phyloP scores from a whole-genome alignment of 495 filamentous ascomycete species.

The Halenospora varia region DNA sequence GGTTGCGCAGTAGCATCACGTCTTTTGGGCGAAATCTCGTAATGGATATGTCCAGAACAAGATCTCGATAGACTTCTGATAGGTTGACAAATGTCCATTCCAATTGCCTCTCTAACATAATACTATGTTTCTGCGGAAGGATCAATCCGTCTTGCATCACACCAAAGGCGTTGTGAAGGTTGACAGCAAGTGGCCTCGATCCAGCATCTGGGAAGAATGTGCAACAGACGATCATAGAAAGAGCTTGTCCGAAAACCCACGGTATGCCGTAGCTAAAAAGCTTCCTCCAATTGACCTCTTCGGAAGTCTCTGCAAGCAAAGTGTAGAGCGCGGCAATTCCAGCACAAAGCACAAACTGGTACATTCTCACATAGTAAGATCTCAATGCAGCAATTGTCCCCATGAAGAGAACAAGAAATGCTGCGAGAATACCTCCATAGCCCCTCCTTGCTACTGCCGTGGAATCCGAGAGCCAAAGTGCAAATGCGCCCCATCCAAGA shows the following conservation, averaged over 20 bases:
- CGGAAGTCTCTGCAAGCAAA: conserved; percentile 43
- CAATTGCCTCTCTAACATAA: conserved; percentile 34
- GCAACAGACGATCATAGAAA: conserved; percentile 42
- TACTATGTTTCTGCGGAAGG: conserved; percentile 35
- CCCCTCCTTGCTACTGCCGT: conserved; percentile 37
- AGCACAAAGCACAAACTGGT: conserved; percentile 49
- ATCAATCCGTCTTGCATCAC: conserved; percentile 41
- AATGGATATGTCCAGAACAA: conserved; percentile 48
- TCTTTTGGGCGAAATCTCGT: conserved; percentile 46
- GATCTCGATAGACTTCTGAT: conserved; percentile 50
- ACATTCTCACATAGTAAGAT: conserved; percentile 49
- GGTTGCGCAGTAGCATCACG: conserved; percentile 42
- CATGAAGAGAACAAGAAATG: conserved; percentile 49
- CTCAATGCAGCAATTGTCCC: conserved; percentile 45
- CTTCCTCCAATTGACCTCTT: conserved; percentile 38
- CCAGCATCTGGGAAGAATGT: conserved; percentile 49
- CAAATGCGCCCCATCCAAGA: conserved; percentile 51
- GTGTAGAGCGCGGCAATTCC: conserved; percentile 51
- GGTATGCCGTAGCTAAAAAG: conserved; percentile 50
- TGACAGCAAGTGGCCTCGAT: conserved; percentile 41
- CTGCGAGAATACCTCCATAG: conserved; percentile 49
- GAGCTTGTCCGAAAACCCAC: conserved; percentile 50
- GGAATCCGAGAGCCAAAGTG: conserved; percentile 47
- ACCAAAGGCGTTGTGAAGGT: conserved; percentile 39
- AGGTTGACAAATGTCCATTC: conserved; percentile 47